Evolutionary conservation across 2,329 filamentous ascomycete genomes (phyloP).

Genomic region (Cercospora brassicicola): DNA sequence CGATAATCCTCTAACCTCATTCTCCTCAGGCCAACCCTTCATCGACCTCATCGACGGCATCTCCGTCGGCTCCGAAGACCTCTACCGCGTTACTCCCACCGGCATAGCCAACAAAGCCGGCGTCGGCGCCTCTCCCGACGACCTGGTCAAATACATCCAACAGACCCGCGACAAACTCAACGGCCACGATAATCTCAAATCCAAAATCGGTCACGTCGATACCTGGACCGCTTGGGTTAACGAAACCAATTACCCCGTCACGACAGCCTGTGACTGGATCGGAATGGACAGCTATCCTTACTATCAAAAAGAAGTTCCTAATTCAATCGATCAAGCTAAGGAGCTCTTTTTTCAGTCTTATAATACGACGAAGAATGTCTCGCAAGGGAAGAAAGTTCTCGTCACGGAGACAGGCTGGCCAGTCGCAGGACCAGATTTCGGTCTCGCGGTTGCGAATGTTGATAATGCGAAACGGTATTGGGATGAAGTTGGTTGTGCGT

Average conservation of each 20-base stretch:
- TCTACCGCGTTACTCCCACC: conserved; percentile 63
- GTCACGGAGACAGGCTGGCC: conserved; percentile 88
- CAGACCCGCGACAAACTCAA: conserved; percentile 65
- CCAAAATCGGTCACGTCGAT: conserved; percentile 78
- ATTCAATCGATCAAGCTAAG: conserved; percentile 64
- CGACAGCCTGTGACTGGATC: conserved; percentile 71
- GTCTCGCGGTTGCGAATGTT: conserved; percentile 61
- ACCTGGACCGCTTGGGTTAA: conserved; percentile 64
- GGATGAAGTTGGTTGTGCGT: conserved; percentile 71
- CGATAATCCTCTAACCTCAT: too few species aligned
- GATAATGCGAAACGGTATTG: conserved; percentile 77
- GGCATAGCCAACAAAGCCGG: conserved; percentile 64
- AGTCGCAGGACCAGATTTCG: conserved; percentile 64
- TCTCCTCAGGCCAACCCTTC: conserved; percentile 57
- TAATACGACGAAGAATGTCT: conserved; percentile 58
- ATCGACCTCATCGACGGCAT: conserved; percentile 72
- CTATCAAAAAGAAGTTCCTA: conserved; percentile 69
- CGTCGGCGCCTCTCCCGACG: conserved; percentile 62
- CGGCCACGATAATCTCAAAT: conserved; percentile 57
- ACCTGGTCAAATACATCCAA: conserved; percentile 68
- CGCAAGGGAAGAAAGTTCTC: conserved; percentile 72
- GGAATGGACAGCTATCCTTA: conserved; percentile 81
- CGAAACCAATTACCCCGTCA: conserved; percentile 66
- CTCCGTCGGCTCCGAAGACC: conserved; percentile 82
- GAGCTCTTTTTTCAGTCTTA: conserved; percentile 68